Conservation (phyloP, 1,284 basidiomycete species). For the Mrakiaceae sp. region DNA sequence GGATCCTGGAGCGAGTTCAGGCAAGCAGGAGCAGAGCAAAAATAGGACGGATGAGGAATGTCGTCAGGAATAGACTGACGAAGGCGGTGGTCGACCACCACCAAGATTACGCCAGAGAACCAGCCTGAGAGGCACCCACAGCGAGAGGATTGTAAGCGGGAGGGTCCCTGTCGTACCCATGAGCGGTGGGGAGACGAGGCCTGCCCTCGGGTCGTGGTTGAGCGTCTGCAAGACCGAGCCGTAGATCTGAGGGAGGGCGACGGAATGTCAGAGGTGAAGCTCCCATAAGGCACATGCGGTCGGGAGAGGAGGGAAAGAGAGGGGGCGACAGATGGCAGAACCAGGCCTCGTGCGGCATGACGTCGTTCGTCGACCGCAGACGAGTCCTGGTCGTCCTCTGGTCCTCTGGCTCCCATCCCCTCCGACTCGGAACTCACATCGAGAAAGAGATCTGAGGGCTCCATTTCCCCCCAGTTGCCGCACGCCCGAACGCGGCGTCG, state of each 20-base stretch:
- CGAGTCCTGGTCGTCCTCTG: not conserved
- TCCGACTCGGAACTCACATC: slow-evolving; percentile 8
- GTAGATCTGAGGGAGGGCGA: slow-evolving; percentile 39
- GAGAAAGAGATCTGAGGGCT: slow-evolving; percentile 11
- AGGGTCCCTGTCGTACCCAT: slow-evolving; percentile 46
- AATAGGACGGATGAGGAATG: slow-evolving; percentile 8
- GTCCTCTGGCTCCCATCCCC: not conserved
- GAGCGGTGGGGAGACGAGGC: slow-evolving; percentile 44
- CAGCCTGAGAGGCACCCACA: slow-evolving; percentile 25
- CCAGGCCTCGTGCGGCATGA: not conserved
- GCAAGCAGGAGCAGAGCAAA: slow-evolving; percentile 24
- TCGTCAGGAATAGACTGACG: no score
- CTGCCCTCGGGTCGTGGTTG: slow-evolving; percentile 42
- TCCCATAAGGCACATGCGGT: not conserved
- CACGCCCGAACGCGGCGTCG: not conserved
- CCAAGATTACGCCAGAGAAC: not conserved
- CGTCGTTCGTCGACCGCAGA: not conserved
- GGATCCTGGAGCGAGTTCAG: slow-evolving; percentile 36
- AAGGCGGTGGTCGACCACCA: no score
- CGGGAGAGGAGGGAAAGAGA: not conserved
- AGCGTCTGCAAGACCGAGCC: slow-evolving; percentile 43
- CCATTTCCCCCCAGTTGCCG: slow-evolving; percentile 10
- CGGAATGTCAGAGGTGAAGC: not conserved
- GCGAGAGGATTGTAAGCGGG: slow-evolving; percentile 42
- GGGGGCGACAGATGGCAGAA: not conserved